A percentile compares a stretch with the other conserved stretches of the same genome.
phyloP scores from a whole-genome alignment of 176 grass and related monocot genomes.

The Aegilops longissima region DNA sequence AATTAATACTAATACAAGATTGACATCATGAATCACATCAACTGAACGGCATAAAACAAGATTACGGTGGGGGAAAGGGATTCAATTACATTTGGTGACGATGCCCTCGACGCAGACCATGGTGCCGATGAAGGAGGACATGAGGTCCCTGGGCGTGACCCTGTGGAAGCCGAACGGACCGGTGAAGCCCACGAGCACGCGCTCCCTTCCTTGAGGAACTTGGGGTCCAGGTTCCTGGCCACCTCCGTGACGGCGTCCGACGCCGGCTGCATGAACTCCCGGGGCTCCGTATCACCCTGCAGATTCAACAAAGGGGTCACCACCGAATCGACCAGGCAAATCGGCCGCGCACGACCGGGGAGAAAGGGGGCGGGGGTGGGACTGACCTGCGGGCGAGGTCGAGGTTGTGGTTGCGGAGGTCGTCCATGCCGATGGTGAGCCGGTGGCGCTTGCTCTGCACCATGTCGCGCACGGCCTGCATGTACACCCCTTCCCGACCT shows the following conservation, averaged over 20 bases:
- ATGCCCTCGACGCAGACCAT: constrained; percentile 99
- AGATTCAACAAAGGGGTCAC: not conserved
- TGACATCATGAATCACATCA: not conserved
- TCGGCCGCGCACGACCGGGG: not conserved
- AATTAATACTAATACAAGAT: not conserved
- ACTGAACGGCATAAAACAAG: not conserved
- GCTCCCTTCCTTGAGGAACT: constrained; percentile 82
- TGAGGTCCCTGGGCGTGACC: constrained; percentile 95
- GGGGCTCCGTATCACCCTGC: constrained; percentile 82
- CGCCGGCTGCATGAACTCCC: constrained; percentile 89
- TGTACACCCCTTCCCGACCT: constrained; percentile 86
- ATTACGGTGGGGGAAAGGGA: not conserved
- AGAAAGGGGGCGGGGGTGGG: not conserved
- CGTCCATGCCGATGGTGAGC: constrained; percentile 86
- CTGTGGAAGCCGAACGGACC: constrained; percentile 93
- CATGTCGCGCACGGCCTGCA: constrained; percentile 71
- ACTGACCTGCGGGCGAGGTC: constrained; percentile 91
- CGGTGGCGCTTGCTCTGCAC: constrained; percentile 74
- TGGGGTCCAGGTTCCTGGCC: constrained; percentile 65
- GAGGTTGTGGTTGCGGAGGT: constrained; percentile 87
- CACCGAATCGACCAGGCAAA: not conserved
- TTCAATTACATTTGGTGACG: constrained; percentile 83
- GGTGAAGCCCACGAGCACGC: constrained; percentile 80
- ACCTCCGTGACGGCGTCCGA: constrained; percentile 90
- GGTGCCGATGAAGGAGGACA: constrained; percentile 95